These are phyloP conservation scores for Thalia dealbata DNA, from an alignment of 176 grass and related monocot species.

Conservation along the genomic window DNA sequence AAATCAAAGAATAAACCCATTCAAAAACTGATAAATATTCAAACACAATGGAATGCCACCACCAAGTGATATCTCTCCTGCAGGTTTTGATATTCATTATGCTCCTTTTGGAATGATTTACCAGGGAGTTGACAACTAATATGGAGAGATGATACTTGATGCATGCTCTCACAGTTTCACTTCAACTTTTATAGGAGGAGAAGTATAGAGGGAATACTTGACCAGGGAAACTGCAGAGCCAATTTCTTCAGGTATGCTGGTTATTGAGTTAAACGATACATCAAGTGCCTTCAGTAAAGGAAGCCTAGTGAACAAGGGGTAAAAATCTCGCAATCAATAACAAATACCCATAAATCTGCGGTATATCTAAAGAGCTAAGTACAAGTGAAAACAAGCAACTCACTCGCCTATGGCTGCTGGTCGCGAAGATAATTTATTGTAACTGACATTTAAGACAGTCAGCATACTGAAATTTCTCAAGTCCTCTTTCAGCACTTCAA, in stretches of 20 bases:
- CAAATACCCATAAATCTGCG: neutral
- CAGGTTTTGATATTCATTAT: neutral
- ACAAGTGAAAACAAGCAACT: slow-evolving; percentile 3
- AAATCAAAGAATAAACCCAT: too few species aligned
- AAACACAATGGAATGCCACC: neutral
- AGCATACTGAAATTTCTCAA: slow-evolving; percentile 59
- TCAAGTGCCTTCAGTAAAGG: slow-evolving; percentile 70
- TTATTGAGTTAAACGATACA: slow-evolving; percentile 68
- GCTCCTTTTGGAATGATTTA: neutral
- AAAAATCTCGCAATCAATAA: neutral
- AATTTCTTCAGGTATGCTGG: slow-evolving; percentile 56
- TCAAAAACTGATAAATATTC: neutral
- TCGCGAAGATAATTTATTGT: slow-evolving; percentile 62
- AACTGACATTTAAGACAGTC: slow-evolving; percentile 69
- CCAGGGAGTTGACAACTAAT: neutral
- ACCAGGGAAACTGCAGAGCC: slow-evolving; percentile 57
- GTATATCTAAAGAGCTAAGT: neutral
- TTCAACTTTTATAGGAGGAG: neutral
- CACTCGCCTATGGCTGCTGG: slow-evolving; percentile 84
- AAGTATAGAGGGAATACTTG: slow-evolving; percentile 40
- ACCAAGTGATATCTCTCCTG: neutral
- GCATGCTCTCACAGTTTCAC: neutral
- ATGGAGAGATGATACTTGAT: neutral
- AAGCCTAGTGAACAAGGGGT: slow-evolving; percentile 43
- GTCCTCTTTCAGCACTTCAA: slow-evolving; percentile 68